Conservation (phyloP, 441 rosid genomes). For the Omphalea diandra region DNA sequence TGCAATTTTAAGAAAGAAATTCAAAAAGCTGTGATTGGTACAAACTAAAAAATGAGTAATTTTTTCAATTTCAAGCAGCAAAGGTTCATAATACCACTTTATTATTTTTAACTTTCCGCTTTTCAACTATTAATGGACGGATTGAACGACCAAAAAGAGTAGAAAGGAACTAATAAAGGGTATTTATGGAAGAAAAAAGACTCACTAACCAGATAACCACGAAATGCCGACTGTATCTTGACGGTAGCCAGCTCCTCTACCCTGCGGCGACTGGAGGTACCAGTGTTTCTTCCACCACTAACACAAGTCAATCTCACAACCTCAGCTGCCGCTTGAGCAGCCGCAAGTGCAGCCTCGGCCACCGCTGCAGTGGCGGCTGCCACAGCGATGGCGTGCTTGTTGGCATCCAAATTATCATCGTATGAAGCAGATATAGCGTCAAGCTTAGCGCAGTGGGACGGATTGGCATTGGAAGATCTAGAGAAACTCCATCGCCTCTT, state of each 20-base stretch:
- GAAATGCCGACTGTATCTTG: conserved; percentile 85
- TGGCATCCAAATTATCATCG: conserved; percentile 41
- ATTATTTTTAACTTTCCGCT: not conserved
- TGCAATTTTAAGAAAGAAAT: not conserved
- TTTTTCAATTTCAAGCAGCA: not conserved
- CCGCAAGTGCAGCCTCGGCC: conserved; percentile 80
- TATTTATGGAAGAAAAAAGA: not conserved
- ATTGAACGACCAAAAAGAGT: not conserved
- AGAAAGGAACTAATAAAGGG: not conserved
- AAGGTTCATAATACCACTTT: not conserved
- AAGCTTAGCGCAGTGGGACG: conserved; percentile 10
- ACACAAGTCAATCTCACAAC: conserved; percentile 70
- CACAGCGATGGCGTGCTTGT: conserved; percentile 72
- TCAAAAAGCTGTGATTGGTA: not conserved
- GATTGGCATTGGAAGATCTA: conserved; percentile 53
- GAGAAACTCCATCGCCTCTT: conserved; percentile 82
- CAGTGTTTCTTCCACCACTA: conserved; percentile 35
- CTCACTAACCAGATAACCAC: conserved; percentile 81
- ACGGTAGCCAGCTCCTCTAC: conserved; percentile 53
- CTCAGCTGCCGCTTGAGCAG: conserved; percentile 74
- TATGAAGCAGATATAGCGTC: conserved; percentile 9
- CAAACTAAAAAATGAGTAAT: not conserved
- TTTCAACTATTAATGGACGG: not conserved
- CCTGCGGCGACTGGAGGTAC: conserved; percentile 26
- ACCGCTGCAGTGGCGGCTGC: conserved; percentile 89